A percentile compares a stretch with the other conserved stretches of the same genome.
phyloP scores from a whole-genome alignment of 148 eudicot genomes.

The Cornus suecica region DNA sequence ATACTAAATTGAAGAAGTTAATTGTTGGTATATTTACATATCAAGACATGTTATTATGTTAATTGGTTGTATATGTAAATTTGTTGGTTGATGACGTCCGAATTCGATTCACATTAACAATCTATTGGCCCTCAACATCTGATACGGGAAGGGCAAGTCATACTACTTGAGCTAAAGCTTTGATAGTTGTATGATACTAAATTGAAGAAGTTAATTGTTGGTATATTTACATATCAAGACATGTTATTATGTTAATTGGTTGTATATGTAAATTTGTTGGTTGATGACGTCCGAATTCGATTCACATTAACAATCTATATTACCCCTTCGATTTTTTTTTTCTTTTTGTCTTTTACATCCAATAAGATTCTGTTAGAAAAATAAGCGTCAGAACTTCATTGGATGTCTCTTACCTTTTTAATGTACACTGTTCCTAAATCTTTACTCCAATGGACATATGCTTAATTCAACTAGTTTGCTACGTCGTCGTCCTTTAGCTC shows the following conservation, averaged over 20 bases:
- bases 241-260: too few relatives aligned
- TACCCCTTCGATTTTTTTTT: too few relatives aligned
- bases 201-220: background rate
- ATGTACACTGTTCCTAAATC: background rate
- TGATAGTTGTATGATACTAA: background rate
- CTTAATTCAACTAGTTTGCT: background rate
- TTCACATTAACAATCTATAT: background rate
- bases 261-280: too few relatives aligned
- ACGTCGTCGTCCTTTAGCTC: background rate
- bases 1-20: background rate
- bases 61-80: background rate
- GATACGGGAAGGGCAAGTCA: background rate
- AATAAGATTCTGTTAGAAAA: background rate
- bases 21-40: background rate
- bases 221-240: background rate
- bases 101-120: background rate
- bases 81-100: background rate
- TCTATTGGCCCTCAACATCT: background rate
- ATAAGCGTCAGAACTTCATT: constrained; percentile 15
- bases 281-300: background rate
- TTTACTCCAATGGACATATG: background rate
- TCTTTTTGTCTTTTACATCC: too few relatives aligned
- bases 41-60: too few relatives aligned
- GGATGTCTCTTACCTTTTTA: background rate
- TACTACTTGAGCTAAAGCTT: too few relatives aligned